These are phyloP conservation scores for Acorus calamus DNA, from an alignment of 106 monocot genomes.

Conservation along the genomic window DNA sequence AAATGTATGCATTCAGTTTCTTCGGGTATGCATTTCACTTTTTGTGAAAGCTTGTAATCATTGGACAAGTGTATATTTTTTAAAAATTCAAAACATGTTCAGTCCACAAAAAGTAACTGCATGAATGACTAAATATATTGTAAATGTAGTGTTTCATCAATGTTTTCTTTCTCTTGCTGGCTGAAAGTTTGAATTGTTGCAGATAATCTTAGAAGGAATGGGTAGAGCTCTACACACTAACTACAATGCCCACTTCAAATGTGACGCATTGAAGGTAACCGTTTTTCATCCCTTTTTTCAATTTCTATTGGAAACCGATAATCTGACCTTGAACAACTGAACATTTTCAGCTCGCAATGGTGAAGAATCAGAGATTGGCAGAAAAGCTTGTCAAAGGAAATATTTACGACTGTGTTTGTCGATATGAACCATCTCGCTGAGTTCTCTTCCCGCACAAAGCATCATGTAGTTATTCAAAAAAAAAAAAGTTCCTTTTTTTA, in stretches of 20 bases:
- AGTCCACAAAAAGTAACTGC: too few species aligned
- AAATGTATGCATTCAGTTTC: too few species aligned
- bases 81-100: too few species aligned
- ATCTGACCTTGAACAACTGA: too few species aligned
- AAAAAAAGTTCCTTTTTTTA: background rate
- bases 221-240: constrained; percentile 93
- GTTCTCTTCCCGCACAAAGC: background rate
- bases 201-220: constrained; percentile 98
- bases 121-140: too few species aligned
- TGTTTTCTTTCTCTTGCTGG: too few species aligned
- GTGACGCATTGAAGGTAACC: constrained; percentile 83
- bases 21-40: too few species aligned
- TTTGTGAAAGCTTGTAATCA: too few species aligned
- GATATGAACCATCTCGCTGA: constrained; percentile 50
- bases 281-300: background rate
- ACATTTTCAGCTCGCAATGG: constrained; percentile 78
- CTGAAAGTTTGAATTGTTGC: background rate
- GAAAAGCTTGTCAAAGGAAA: constrained; percentile 87
- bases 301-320: too few species aligned
- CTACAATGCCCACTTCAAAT: constrained; percentile 81
- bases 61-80: too few species aligned
- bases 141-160: too few species aligned
- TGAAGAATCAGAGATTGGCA: constrained; percentile 94
- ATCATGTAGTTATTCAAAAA: background rate
- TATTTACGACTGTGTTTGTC: constrained; percentile 92